These are phyloP conservation scores for Gossypium arboreum DNA, from an alignment of 345 rosid species.

Conservation along the genomic window DNA sequence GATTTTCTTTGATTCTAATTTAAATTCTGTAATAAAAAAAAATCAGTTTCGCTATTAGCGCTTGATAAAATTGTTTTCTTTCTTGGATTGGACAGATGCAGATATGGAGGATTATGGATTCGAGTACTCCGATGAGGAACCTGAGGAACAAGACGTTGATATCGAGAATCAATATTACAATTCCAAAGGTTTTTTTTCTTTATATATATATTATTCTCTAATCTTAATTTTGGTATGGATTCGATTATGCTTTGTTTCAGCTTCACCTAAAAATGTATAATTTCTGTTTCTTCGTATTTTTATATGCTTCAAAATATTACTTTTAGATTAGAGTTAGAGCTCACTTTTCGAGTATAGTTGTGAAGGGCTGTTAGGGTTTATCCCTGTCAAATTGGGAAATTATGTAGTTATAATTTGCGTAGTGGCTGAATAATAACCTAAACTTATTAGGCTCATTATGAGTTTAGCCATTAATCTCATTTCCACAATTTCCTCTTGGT, in stretches of 20 bases:
- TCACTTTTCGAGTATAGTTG: not conserved
- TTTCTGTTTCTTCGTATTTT: not conserved
- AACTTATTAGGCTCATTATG: slow-evolving; percentile 6
- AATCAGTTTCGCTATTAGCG: not conserved
- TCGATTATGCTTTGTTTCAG: not conserved
- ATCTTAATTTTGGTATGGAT: not conserved
- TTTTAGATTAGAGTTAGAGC: not conserved
- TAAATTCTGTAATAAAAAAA: not conserved
- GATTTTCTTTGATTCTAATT: not conserved
- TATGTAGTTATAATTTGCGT: not conserved
- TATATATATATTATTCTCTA: not conserved
- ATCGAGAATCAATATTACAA: slow-evolving; percentile 97
- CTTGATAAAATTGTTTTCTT: not conserved
- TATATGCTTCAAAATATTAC: not conserved
- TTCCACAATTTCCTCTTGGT: not conserved
- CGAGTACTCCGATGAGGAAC: slow-evolving; percentile 98
- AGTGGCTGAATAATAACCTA: not conserved
- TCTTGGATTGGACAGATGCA: slow-evolving; percentile 54
- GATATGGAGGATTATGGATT: slow-evolving; percentile 99
- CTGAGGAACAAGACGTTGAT: slow-evolving; percentile 94
- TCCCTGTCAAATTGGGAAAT: not conserved
- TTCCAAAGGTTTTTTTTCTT: slow-evolving; percentile 56
- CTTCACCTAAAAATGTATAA: not conserved
- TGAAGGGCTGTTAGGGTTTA: slow-evolving; percentile 2
- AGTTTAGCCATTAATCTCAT: not conserved